Conservation (phyloP, 306 rosid species). For the Biancaea sappan region DNA sequence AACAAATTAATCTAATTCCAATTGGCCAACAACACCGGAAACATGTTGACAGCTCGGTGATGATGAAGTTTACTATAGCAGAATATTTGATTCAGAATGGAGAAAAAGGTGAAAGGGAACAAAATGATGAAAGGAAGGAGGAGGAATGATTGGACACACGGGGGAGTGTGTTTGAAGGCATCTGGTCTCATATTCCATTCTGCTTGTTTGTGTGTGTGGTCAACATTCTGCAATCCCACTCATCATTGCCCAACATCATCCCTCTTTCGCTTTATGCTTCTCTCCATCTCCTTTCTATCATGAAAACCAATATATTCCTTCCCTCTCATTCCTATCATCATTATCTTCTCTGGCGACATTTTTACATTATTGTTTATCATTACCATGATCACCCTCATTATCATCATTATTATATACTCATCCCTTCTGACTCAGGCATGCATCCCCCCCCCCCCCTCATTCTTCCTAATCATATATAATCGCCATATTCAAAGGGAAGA, state of each 20-base stretch:
- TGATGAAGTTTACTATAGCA: too few species aligned
- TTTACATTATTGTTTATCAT: constrained; percentile 23
- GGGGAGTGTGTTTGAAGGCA: constrained; percentile 46
- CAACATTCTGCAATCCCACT: constrained; percentile 26
- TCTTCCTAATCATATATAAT: background rate
- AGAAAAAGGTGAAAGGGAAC: constrained; percentile 23
- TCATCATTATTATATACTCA: constrained; percentile 31
- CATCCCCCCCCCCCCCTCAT: constrained; percentile 14
- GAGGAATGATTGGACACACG: constrained; percentile 53
- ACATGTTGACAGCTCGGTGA: background rate
- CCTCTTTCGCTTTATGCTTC: constrained; percentile 26
- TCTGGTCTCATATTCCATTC: background rate
- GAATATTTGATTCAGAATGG: too few species aligned
- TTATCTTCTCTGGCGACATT: constrained; percentile 4
- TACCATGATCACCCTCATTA: constrained; percentile 26
- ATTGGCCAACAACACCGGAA: background rate
- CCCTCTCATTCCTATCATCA: constrained; percentile 34
- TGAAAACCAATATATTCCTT: constrained; percentile 37
- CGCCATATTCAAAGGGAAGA: background rate
- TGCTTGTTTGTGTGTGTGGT: constrained; percentile 37
- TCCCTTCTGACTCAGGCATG: constrained; percentile 33
- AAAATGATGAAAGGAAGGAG: constrained; percentile 38
- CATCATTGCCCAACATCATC: constrained; percentile 37
- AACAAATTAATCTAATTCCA: background rate
- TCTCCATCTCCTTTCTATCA: background rate